These are phyloP conservation scores for Fraxinus nigra DNA, from an alignment of 305 asterid genomes.

Conservation along the genomic window DNA sequence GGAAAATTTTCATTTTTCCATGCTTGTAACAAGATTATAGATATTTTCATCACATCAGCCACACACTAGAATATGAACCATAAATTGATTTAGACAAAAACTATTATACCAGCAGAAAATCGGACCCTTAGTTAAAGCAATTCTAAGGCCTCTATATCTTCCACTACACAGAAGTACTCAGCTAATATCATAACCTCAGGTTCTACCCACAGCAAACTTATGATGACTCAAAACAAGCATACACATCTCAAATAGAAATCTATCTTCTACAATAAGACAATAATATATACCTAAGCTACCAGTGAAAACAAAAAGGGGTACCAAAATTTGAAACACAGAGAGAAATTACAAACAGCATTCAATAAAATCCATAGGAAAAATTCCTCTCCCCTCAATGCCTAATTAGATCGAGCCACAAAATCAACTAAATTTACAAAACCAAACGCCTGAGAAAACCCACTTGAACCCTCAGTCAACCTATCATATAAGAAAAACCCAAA, in stretches of 20 bases:
- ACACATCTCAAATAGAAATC: conserved; percentile 1
- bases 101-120: no score
- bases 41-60: no score
- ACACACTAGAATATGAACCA: no score
- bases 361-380: not conserved
- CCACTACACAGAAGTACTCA: no score
- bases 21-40: no score
- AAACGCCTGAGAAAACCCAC: not conserved
- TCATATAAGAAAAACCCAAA: not conserved
- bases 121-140: no score
- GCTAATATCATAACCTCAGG: no score
- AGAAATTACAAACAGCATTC: not conserved
- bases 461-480: not conserved
- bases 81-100: no score
- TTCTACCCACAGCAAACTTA: not conserved
- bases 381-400: not conserved
- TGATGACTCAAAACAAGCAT: conserved; percentile 8
- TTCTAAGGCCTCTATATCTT: no score
- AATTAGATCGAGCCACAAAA: conserved; percentile 23
- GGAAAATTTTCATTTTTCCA: no score
- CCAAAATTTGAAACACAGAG: not conserved
- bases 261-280: not conserved
- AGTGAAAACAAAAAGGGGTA: not conserved
- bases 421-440: conserved; percentile 19
- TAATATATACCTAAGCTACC: not conserved